Evolutionary conservation across 164 flowering plant genomes (phyloP).

Genomic region (Paratinospora sagittata): DNA sequence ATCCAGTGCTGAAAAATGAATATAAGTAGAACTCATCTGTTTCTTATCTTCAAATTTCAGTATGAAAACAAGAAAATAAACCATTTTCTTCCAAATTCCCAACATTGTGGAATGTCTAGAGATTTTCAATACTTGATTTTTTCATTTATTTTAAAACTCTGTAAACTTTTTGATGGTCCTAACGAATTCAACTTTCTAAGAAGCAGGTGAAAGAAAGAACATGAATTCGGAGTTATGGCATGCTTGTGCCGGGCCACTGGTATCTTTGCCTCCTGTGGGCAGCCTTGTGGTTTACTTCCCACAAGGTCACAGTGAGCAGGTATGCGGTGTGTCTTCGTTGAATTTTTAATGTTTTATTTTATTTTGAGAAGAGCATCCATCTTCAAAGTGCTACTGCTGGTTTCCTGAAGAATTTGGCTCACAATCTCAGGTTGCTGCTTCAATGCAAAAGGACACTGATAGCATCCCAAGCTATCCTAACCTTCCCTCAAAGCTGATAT

Average conservation of each 20-base stretch:
- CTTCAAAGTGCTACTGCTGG: background rate
- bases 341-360: background rate
- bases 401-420: background rate
- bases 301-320: conserved; percentile 99
- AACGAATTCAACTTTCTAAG: conserved; percentile 8
- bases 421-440: conserved; percentile 84
- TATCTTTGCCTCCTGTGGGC: conserved; percentile 88
- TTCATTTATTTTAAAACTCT: background rate
- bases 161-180: background rate
- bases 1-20: background rate
- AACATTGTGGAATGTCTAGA: background rate
- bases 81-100: background rate
- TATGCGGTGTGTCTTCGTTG: conserved; percentile 11
- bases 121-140: background rate
- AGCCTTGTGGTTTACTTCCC: conserved; percentile 97
- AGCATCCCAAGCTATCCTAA: conserved; percentile 88
- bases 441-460: conserved; percentile 87
- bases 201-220: conserved; percentile 63
- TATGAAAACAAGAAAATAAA: background rate
- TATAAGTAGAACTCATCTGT: background rate
- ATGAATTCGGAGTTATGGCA: conserved; percentile 98
- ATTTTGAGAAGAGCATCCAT: background rate
- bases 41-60: background rate
- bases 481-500: conserved; percentile 88
- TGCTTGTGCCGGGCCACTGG: conserved; percentile 98